Base-by-base conservation (phyloP, 352 stramenopile species). In the Phytophthora agathidicida region DNA sequence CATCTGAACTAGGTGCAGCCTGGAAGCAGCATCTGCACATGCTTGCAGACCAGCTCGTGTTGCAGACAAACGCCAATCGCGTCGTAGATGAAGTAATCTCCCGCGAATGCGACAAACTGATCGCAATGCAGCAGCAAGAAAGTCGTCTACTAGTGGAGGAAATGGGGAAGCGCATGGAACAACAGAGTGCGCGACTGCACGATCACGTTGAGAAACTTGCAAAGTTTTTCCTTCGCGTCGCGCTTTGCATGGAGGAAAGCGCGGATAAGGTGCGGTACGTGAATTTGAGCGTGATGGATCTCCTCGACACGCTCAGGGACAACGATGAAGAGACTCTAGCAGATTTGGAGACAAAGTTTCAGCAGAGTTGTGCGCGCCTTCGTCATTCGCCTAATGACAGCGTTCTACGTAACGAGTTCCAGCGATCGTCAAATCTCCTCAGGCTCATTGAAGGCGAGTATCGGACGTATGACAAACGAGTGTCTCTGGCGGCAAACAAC, bases 381-480 rank as follows among this genome's bases (percentile, higher is more conserved):
- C 83, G 89, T 14, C 89, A 96, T 47, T 83, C 89, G 2, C 78
- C 88, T 0, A 84, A 91, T 46, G 72, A 84, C 27, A 53, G 28
- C 0, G 59, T 80, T 14, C 64, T 97, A 11, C 70, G 89, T 16
- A 39, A 50, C 1, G 77, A 80, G 19, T 96, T 97, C 44, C 53
- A 74, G 5, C 58, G 45, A 0, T 80, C 74, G 1, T 75, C 78
- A 0, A 56, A 66, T 11, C 33, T 96, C 1, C 68, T 97, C 2
- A 73, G 77, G 19, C 20, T 68, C 11, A 85, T 96, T 28, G 90
- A 97, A 60, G 55, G 35, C 5, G 78, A 85, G 19, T 97, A 97
- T 64, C 83, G 90, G 9, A 45, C 71, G 10, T 95, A 92, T 60
- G 82, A 88, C 42, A 71, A 70, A 20, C 68, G 70, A 13, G 60